Base-by-base conservation (phyloP, 129 eudicot genomes). In the Flaveria robusta region DNA sequence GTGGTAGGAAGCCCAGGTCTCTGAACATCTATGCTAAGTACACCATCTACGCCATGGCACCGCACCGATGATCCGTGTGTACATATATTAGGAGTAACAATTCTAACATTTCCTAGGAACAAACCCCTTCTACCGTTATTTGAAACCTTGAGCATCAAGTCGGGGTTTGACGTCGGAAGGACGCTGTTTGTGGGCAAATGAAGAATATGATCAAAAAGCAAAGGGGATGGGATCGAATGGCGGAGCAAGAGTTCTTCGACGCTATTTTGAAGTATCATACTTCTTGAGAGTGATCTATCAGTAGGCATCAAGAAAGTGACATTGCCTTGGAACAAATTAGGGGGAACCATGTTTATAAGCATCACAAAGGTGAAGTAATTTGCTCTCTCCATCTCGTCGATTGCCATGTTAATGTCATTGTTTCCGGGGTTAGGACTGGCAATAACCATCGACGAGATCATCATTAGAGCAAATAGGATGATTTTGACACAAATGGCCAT, bases 241-340 rank as follows among this genome's bases (percentile, higher is more conserved):
- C 71, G 79, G 37, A 88, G 97, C 43, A 93, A 71, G 79, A 93
- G 90, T 27, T 87, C 95, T 1, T 72, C 45, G 0, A 88, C 85
- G 7, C 66, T 72, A 62, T 80, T 77, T 27, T 62, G 77, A 63
- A 81, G 83, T 5, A 88, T 55, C 23, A 20, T 26, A 29, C 87
- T 69, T 69, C 87, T 82, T 8, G 98, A 75, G 24, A 93, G 85
- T 29, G 83, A 69, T 41, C 79, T 79, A 79, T 90, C 96, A 3
- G 67, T 87, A 16, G 98, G 98, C 95, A 93, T 87, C 72, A 93
- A 72, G 85, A 93, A 93, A 29, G 98, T 93, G 79, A 93, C 56
- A 75, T 88, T 87, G 16, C 86, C 85, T 42, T 71, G 85, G 63
- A 88, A 70, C 11, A 78, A 45, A 64, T 81, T 51, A 0, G 87